Evolutionary conservation across 2,329 filamentous ascomycete genomes (phyloP), one percentile per base, ranked within the genome.

Genomic region (Mycosphaerella sp.): DNA sequence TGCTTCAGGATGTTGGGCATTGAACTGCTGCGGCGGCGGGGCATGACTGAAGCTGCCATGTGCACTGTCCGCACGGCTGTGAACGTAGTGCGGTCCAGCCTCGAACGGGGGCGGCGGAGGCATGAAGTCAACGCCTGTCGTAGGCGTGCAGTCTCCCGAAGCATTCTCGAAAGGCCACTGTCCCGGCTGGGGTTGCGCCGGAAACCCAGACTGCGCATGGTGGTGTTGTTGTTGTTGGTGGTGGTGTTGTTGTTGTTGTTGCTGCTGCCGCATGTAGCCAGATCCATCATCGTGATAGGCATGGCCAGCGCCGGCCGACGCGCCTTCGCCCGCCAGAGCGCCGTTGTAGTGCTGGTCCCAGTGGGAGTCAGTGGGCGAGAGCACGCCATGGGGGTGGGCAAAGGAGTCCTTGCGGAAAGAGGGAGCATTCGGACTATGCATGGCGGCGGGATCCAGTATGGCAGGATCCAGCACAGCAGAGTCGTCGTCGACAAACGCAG

Each of bases 131-230:
- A 81, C 82, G 65, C 87, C 89, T 57, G 80, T 75, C 55, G 81
- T 82, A 55, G 89, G 85, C 6, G 87, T 91, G 68, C 82, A 85
- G 56, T 87, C 80, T 46, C 82, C 85, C 21, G 86, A 86, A 61
- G 74, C 75, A 44, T 77, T 78, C 60, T 81, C 78, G 39, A 71
- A 77, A 44, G 81, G 74, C 86, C 86, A 90, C 55, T 56, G 51
- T 66, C 45, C 71, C 67, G 57, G 58, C 42, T 64, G 73, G 59
- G 77, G 75, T 75, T 74, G 55, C 84, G 74, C 53, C 81, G 80
- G 72, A 84, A 78, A 73, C 86, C 90, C 44, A 81, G 81, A 71
- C 74, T 73, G 66, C 70, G 75, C 50, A 14, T 54, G 48, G n/a
- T 53, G 58, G 21, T 25, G 21, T 1, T 25, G 21, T 5, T 25